Conservation (phyloP, 768 basidiomycete species). For the Cytidiella melzeri region DNA sequence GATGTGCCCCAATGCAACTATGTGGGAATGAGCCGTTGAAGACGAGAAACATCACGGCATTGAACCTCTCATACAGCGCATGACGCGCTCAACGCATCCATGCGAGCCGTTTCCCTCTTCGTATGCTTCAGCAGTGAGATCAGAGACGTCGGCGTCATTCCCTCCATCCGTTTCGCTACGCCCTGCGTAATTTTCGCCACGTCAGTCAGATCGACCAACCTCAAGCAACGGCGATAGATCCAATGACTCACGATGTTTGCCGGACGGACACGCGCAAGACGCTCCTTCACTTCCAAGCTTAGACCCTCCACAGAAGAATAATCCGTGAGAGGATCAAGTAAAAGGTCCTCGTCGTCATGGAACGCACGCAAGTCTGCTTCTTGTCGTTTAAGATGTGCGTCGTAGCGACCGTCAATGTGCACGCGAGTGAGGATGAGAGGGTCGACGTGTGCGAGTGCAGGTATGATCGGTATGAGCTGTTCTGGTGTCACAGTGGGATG, state of each 20-base stretch:
- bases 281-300: slow-evolving; percentile 70
- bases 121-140: slow-evolving; percentile 64
- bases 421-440: slow-evolving; percentile 52
- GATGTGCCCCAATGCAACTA: too few species aligned
- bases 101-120: slow-evolving; percentile 14
- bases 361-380: slow-evolving; percentile 70
- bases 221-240: too few species aligned
- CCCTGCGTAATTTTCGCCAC: slow-evolving; percentile 44
- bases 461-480: slow-evolving; percentile 38
- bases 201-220: not conserved
- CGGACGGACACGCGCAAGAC: slow-evolving; percentile 54
- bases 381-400: slow-evolving; percentile 62
- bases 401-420: slow-evolving; percentile 64
- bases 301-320: slow-evolving; percentile 61
- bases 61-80: too few species aligned
- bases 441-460: slow-evolving; percentile 44
- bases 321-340: slow-evolving; percentile 65
- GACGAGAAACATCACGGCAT: too few species aligned
- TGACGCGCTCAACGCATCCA: too few species aligned
- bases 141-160: slow-evolving; percentile 81
- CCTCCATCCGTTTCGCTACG: slow-evolving; percentile 90
- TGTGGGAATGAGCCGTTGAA: too few species aligned
- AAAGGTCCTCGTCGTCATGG: slow-evolving; percentile 66
- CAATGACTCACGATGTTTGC: slow-evolving; percentile 53
- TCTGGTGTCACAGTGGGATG: slow-evolving; percentile 46